Percentiles rank a stretch among this genome's conserved stretches.
Conservation (phyloP, 257 asterid species). For the Fraxinus quadrangulata region DNA sequence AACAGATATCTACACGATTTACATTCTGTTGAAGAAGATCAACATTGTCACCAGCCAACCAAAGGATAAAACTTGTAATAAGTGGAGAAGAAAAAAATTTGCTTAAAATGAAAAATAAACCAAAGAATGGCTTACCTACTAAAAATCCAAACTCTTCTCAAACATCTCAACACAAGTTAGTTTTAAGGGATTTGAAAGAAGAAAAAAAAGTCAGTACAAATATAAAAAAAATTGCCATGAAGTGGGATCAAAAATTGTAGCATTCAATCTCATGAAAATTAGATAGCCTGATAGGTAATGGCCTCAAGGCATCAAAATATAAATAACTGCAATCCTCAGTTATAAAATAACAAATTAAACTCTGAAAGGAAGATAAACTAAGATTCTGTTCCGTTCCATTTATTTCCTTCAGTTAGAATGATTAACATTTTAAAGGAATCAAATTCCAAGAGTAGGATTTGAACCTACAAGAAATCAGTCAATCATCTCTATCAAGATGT, state of each 20-base stretch:
- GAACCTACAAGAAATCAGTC: not conserved
- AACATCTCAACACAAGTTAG: not conserved
- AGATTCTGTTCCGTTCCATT: not conserved
- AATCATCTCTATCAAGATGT: not conserved
- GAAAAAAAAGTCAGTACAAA: not conserved
- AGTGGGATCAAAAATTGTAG: not conserved
- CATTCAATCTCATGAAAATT: not conserved
- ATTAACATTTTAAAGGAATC: not conserved
- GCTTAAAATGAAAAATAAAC: not conserved
- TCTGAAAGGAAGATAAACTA: not conserved
- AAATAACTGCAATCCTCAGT: not conserved
- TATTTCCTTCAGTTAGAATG: not conserved
- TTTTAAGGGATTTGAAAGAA: not conserved
- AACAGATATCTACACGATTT: not conserved
- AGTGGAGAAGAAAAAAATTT: not conserved
- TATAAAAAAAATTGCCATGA: not conserved
- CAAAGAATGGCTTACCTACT: not conserved
- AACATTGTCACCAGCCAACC: not conserved
- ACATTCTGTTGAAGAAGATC: not conserved
- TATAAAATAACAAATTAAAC: not conserved
- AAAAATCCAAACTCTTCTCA: not conserved
- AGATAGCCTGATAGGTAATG: not conserved
- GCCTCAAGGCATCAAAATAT: not conserved
- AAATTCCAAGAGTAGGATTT: not conserved
- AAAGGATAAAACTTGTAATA: not conserved